Evolutionary conservation across 2,329 filamentous ascomycete species (phyloP).

Genomic region (Neofusicoccum umdonicola): DNA sequence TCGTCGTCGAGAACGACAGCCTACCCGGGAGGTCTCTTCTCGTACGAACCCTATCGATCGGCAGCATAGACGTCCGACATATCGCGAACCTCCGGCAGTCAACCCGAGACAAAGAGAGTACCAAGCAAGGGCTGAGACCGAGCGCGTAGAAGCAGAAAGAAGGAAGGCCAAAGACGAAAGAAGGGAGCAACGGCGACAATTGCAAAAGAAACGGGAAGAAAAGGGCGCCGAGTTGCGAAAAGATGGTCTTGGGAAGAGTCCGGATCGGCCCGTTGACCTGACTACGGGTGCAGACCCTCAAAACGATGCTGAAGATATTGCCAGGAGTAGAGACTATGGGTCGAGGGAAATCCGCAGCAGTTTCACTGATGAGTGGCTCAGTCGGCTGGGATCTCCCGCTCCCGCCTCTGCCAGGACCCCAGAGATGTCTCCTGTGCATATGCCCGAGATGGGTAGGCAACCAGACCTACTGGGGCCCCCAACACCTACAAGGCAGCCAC

Average conservation of each 20-base stretch:
- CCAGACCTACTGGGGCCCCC: neutral
- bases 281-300: neutral
- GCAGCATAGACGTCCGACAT: neutral
- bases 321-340: neutral
- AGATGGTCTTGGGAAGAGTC: neutral
- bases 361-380: conserved; percentile 8
- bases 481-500: neutral
- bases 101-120: neutral
- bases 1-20: neutral
- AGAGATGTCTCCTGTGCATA: neutral
- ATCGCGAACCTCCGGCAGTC: neutral
- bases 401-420: neutral
- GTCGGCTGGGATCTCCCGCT: neutral
- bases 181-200: neutral
- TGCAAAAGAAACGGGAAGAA: neutral
- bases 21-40: neutral
- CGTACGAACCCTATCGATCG: neutral
- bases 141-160: neutral
- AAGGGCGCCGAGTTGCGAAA: neutral
- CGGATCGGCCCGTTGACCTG: neutral
- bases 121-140: neutral
- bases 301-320: neutral
- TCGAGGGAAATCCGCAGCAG: conserved; percentile 11
- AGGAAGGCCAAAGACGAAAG: neutral
- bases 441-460: neutral